A percentile compares a stretch with the other conserved stretches of the same genome.
phyloP scores from a whole-genome alignment of 352 stramenopile genomes.

The Pythium aquatile region DNA sequence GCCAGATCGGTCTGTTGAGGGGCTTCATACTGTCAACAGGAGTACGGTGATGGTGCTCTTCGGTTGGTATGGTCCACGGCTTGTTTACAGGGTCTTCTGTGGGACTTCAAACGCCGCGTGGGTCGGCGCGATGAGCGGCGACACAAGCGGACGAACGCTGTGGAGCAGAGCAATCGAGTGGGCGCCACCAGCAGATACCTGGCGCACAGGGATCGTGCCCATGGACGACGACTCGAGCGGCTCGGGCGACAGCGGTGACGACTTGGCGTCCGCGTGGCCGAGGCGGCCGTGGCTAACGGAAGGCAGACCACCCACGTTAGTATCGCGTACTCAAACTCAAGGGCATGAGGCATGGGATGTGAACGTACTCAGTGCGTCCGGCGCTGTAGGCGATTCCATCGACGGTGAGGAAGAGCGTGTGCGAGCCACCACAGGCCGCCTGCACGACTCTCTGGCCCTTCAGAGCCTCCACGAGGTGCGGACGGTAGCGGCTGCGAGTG shows the following conservation, averaged over 20 bases:
- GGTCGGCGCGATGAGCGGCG: slow-evolving; percentile 53
- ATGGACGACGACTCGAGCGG: slow-evolving; percentile 42
- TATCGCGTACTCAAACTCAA: neutral
- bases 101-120: slow-evolving; percentile 14
- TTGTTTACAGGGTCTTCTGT: slow-evolving; percentile 21
- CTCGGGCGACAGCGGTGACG: slow-evolving; percentile 41
- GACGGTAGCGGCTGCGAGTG: slow-evolving; percentile 61
- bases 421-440: slow-evolving; percentile 64
- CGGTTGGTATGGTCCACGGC: neutral
- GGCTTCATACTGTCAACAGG: neutral
- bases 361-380: slow-evolving; percentile 78
- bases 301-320: neutral
- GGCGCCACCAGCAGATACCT: slow-evolving; percentile 69
- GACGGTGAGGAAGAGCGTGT: slow-evolving; percentile 87
- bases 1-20: neutral
- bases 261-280: slow-evolving; percentile 56
- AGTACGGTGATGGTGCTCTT: neutral
- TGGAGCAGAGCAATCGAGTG: slow-evolving; percentile 78
- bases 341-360: neutral
- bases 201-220: slow-evolving; percentile 52
- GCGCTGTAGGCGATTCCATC: slow-evolving; percentile 84
- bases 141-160: slow-evolving; percentile 49
- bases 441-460: slow-evolving; percentile 65
- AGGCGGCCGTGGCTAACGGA: slow-evolving; percentile 59
- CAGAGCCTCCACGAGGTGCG: slow-evolving; percentile 65